Evolutionary conservation across 768 basidiomycete species (phyloP), one percentile per base, ranked within the genome.

Genomic region (Solioccasus polychromus): DNA sequence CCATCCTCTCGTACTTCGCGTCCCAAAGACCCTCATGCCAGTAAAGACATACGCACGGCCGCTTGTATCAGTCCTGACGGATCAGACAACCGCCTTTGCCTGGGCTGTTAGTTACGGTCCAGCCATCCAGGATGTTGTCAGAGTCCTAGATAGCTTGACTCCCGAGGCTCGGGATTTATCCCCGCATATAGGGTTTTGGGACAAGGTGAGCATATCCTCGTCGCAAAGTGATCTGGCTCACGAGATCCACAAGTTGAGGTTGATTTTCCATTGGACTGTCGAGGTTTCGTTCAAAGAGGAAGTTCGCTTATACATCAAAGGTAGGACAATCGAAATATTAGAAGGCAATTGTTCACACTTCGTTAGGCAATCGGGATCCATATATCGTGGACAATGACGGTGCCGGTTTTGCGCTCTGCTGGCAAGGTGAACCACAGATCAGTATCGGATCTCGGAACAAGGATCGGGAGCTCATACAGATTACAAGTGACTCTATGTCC

Each of bases 1-100:
- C 23, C 64, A 69, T 2, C 72, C 77, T 5, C 75, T 93, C 37
- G 71, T 70, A 20, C 65, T 93, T 31, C 51, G 67, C 32, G 74
- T 95, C 26, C 91, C 92, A 2, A 96, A 94, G 65, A 94, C 92
- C 0, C 85, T 92, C 46, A 95, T 93, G 88, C 88, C 94, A 0
- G 87, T 94, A 56, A 98, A 98, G 68, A 89, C 85, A 8, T 96
- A 94, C 58, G 88, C 89, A 1, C 75, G 78, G 35, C 90, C 92
- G 3, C 66, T 70, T 11, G 76, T 97, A 53, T 73, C 75, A 17
- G 76, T 96, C 38, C 68, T 72, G n/a, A 80, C 85, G 5, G 67
- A 76, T 18, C 73, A 71, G 25, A 74, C 83, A 5, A 88, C 91
- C 1, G 78, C 83, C 29, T 77, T 96, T 50, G 80, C 85, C 14